A percentile compares a stretch with the other conserved stretches of the same genome.
Evolutionary conservation across 257 asterid genomes (phyloP).

Genomic region (Plantago ovata): DNA sequence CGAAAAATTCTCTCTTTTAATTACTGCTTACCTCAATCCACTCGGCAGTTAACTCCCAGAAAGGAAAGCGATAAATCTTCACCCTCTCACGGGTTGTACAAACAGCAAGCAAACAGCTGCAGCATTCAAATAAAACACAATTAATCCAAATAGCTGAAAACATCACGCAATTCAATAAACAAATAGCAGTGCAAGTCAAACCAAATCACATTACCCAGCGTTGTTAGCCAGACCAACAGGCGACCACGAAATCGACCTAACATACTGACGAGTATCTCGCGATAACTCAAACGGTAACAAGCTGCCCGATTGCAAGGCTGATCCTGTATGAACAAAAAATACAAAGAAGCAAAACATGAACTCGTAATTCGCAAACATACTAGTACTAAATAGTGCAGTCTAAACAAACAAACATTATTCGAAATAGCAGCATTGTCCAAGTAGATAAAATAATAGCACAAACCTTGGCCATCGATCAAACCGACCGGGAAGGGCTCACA

Average conservation of each 20-base stretch:
- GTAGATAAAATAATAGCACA: not conserved
- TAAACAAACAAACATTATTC: not conserved
- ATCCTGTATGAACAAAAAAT: slow-evolving; percentile 22
- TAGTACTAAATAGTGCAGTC: no score
- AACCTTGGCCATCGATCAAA: slow-evolving; percentile 55
- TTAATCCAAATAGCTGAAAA: slow-evolving; percentile 19
- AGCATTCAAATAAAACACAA: slow-evolving; percentile 8
- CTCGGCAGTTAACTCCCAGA: slow-evolving; percentile 66
- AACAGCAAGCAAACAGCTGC: slow-evolving; percentile 90
- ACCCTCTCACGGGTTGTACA: slow-evolving; percentile 77
- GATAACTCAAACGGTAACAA: slow-evolving; percentile 59
- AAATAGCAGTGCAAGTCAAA: not conserved
- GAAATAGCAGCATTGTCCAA: not conserved
- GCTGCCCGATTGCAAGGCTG: slow-evolving; percentile 63
- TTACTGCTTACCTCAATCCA: slow-evolving; percentile 70
- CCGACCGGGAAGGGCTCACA: slow-evolving; percentile 76
- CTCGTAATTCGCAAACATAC: no score
- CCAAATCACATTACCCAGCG: slow-evolving; percentile 54
- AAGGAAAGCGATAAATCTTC: slow-evolving; percentile 72
- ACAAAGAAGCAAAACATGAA: slow-evolving; percentile 1
- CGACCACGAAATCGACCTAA: slow-evolving; percentile 88
- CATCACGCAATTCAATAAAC: slow-evolving; percentile 2
- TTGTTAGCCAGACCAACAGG: slow-evolving; percentile 80
- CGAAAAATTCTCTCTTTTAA: not conserved
- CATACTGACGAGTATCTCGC: slow-evolving; percentile 65